Evolutionary conservation across 768 basidiomycete genomes (phyloP), one percentile per base, ranked within the genome.

Genomic region (Serendipita sp.): DNA sequence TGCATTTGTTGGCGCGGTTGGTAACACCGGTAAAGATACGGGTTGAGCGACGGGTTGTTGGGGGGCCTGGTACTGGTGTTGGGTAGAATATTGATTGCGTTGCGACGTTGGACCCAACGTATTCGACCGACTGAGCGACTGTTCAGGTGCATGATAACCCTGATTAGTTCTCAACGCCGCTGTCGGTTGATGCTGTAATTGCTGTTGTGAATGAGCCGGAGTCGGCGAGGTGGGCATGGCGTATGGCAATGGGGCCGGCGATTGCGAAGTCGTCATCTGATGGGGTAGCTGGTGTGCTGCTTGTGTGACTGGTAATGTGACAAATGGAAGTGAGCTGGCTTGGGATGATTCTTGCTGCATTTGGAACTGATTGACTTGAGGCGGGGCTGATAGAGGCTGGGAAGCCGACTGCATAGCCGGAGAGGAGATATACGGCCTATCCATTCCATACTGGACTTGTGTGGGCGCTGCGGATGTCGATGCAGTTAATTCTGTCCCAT

Each of bases 291-390:
- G 23, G 23, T 23, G 23, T 23, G 23, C 23, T 23, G 23, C 23
- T 23, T 40, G 37, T 40, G 6, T 13, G 37, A 40, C 37, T 43
- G 70, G 66, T 63, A 75, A 71, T 44, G 68, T 70, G 8, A 68
- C 68, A 29, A 72, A 68, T 62, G 71, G 73, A 33, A 70, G 66
- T 16, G 67, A 68, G 3, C 72, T 69, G 2, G 70, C 67, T 48
- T 74, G 71, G 37, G 67, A 66, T 5, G 66, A 69, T 23, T 70
- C 66, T 27, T 65, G 67, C 46, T 53, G 44, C 48, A 6, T 50
- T 50, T 50, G 48, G 48, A 50, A 50, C n/a, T 50, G 48, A 31
- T 65, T 65, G 33, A 52, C 63, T 8, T 65, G 68, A 55, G 60
- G 62, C 4, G 68, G 65, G 23, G 62, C 36, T 15, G 33, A 37